phyloP scores from a whole-genome alignment of 176 grass and related monocot genomes.

The Zea luxurians region DNA sequence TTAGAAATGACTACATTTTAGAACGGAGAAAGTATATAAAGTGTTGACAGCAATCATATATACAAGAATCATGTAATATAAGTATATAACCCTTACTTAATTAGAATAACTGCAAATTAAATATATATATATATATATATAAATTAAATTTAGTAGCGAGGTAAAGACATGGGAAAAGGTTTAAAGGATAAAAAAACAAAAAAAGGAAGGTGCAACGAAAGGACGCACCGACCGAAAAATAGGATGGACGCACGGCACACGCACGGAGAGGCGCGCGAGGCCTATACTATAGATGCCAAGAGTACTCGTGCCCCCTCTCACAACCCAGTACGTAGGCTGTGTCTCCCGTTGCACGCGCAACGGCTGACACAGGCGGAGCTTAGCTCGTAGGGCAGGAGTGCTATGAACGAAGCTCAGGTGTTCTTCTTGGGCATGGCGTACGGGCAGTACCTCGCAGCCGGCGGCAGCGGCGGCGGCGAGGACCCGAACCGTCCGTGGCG shows the following conservation, averaged over 20 bases:
- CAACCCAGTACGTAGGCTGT: background rate
- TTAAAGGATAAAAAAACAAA: background rate
- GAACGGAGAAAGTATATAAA: too few species aligned
- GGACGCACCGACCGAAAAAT: background rate
- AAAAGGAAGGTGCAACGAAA: background rate
- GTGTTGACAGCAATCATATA: background rate
- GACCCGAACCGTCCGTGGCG: conserved; percentile 7
- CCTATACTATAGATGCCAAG: background rate
- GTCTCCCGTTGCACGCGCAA: background rate
- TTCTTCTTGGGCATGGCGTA: conserved; percentile 27
- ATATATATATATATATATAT: too few species aligned
- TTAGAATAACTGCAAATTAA: too few species aligned
- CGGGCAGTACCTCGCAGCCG: background rate
- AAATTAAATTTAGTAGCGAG: too few species aligned
- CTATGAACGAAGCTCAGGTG: conserved; percentile 20
- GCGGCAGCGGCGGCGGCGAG: conserved; percentile 15
- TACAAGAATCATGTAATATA: background rate
- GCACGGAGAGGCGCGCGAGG: background rate
- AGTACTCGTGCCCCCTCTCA: background rate
- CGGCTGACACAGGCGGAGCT: background rate
- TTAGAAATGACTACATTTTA: too few species aligned
- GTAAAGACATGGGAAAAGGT: background rate
- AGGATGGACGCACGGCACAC: background rate
- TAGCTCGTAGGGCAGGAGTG: background rate
- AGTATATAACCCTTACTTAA: too few species aligned